phyloP scores from a whole-genome alignment of 2,329 filamentous ascomycete species.

The Phyllosticta capitalensis region DNA sequence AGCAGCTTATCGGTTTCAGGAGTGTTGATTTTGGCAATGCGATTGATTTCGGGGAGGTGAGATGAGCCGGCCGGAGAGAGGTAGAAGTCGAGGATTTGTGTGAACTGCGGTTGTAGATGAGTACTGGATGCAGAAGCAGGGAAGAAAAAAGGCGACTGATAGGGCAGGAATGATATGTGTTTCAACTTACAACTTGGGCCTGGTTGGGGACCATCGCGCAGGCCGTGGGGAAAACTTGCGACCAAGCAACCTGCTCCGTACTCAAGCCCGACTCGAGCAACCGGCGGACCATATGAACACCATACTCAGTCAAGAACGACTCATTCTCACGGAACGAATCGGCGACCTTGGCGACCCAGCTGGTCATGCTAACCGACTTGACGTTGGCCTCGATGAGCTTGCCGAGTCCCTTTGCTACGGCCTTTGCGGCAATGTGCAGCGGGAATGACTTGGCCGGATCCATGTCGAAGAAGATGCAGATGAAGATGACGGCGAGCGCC shows the following conservation, averaged over 20 bases:
- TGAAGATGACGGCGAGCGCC: constrained; percentile 56
- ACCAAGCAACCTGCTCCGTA: constrained; percentile 59
- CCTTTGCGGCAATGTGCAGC: constrained; percentile 48
- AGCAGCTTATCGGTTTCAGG: constrained; percentile 53
- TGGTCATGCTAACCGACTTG: constrained; percentile 48
- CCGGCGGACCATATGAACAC: constrained; percentile 54
- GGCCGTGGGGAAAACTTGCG: constrained; percentile 59
- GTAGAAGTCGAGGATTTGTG: constrained; percentile 65
- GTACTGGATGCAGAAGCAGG: neutral
- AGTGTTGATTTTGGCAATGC: constrained; percentile 46
- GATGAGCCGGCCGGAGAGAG: constrained; percentile 36
- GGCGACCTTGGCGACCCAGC: constrained; percentile 45
- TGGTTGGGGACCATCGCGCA: constrained; percentile 61
- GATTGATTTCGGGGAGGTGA: constrained; percentile 52
- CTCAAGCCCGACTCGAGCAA: constrained; percentile 55
- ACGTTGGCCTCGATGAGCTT: constrained; percentile 55
- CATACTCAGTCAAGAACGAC: constrained; percentile 49
- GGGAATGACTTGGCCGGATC: constrained; percentile 60
- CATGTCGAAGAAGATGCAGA: constrained; percentile 55
- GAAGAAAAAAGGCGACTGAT: neutral
- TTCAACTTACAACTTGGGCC: constrained; percentile 49
- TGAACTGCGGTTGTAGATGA: constrained; percentile 42
- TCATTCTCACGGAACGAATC: constrained; percentile 41
- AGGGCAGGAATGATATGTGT: no score
- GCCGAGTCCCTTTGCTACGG: constrained; percentile 51